A percentile compares a stretch with the other conserved stretches of the same genome.
Evolutionary conservation across 306 rosid genomes (phyloP).

Genomic region (Astragalus glycyphyllos): DNA sequence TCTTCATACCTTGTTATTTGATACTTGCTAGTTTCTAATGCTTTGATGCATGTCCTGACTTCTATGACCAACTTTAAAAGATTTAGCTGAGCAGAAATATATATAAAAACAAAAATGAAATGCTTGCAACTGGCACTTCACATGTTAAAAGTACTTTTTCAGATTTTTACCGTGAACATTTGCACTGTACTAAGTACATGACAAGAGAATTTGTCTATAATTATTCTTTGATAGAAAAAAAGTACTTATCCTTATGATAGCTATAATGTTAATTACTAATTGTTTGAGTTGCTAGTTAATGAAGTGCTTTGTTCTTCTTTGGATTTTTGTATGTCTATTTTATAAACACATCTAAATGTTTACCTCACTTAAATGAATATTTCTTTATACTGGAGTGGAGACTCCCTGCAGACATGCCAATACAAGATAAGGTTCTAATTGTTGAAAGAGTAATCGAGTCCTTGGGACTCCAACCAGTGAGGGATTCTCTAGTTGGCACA

Average conservation of each 20-base stretch:
- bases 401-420: slow-evolving; percentile 65
- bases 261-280: slow-evolving; percentile 1
- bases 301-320: background rate
- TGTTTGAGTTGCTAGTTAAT: background rate
- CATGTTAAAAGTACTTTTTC: background rate
- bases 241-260: background rate
- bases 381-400: slow-evolving; percentile 53
- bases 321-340: background rate
- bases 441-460: slow-evolving; percentile 77
- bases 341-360: slow-evolving; percentile 18
- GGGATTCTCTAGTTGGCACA: slow-evolving; percentile 79
- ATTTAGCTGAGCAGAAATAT: background rate
- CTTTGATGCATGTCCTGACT: slow-evolving; percentile 7
- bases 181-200: background rate
- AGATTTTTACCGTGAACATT: background rate
- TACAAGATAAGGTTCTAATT: slow-evolving; percentile 78
- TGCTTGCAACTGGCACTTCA: background rate
- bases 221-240: background rate
- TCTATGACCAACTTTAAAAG: background rate
- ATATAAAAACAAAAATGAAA: background rate
- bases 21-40: background rate
- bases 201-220: slow-evolving; percentile 9
- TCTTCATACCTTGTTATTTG: background rate
- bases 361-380: slow-evolving; percentile 37
- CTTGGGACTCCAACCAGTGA: slow-evolving; percentile 67